Evolutionary conservation across 208 protist species (phyloP), one percentile per base, ranked within the genome.

Genomic region (Porcisia deanei): DNA sequence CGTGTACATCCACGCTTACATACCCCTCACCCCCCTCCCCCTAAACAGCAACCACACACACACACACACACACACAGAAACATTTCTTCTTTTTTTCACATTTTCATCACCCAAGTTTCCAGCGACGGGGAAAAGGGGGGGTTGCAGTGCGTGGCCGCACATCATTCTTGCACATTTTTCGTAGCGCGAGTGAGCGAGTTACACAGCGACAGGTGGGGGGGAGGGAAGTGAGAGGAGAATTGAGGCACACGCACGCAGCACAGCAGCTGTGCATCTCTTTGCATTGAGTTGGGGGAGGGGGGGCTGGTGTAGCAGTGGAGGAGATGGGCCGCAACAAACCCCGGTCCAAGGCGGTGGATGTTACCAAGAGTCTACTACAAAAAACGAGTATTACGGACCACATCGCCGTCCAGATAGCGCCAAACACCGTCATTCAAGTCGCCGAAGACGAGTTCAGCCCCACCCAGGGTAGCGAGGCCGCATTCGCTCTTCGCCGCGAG

Each of bases 381-480:
- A 74, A 82, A 1, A 82, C 82, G 6, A 89, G 88, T 37, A 75
- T 88, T 47, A 79, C 85, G 12, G 84, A 89, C 72, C 86, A 84
- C 67, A 90, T 96, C 41, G 73, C 83, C 0, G 92, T 94, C n/a
- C 88, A 89, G 73, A 64, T 94, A 12, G 61, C 78, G 1, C 82
- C 84, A 0, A 81, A 69, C 41, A 71, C 81, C 1, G 64, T 86
- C 54, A 54, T 92, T 1, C 81, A 87, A 6, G 84, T 93, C 1
- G 54, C 78, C 14, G 89, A 93, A 72, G 90, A 94, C 43, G 92
- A 94, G 68, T 65, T 96, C 22, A 96, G 90, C 71, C 89, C 88
- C 20, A 96, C 92, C 37, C 82, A 92, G 78, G 92, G 92, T 39
- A 94, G 88, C 76, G 88, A 90, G 73, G 81, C 82, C 20, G 90